Base-by-base conservation (phyloP, 75 land plant species). In the Pseudotsuga menziesii region DNA sequence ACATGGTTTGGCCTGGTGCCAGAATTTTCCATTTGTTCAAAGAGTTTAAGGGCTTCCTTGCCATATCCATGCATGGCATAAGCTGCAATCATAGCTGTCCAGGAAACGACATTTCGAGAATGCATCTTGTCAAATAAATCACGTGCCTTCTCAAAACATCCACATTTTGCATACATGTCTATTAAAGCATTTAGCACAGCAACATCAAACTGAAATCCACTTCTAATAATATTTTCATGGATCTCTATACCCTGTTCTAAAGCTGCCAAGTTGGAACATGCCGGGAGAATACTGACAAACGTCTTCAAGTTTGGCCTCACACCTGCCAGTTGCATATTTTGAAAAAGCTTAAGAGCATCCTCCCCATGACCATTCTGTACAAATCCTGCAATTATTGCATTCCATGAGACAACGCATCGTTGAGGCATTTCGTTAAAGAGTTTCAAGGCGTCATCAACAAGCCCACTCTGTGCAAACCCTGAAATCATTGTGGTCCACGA, bases 301-400 rank as follows among this genome's bases (percentile, higher is more conserved):
- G 78, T 83, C 16, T 59, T 61, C 39, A 56, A 75, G 60, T 83
- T 81, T 54, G 84, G 78, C 13, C 41, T 14, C 35, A 83, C 36
- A 23, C 73, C 74, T 60, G 57, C 57, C 41, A 22, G 13, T 74
- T 62, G 83, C 84, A 83, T 81, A 5, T 61, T 25, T 16, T 59
- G n/a, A 58, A 83, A 82, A 15, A 74, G 41, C 15, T 57, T 3
- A 8, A 83, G 16, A 29, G 83, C 84, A 17, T 81, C 54, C 22
- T 78, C 75, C 27, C 4, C 11, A 22, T 23, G 55, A 26, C 83
- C 83, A 72, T 36, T 58, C 61, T 79, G 74, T 60, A 66, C 76
- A 61, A 70, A 82, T 48, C 83, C 83, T 76, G 76, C 56, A 72
- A 82, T 79, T 44, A 82, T 39, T 61, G 83, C 75, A 61, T 57